Percentiles rank a stretch among this genome's conserved stretches.
Evolutionary conservation across 2,329 filamentous ascomycete species (phyloP).

Genomic region (Xylaria sp.): DNA sequence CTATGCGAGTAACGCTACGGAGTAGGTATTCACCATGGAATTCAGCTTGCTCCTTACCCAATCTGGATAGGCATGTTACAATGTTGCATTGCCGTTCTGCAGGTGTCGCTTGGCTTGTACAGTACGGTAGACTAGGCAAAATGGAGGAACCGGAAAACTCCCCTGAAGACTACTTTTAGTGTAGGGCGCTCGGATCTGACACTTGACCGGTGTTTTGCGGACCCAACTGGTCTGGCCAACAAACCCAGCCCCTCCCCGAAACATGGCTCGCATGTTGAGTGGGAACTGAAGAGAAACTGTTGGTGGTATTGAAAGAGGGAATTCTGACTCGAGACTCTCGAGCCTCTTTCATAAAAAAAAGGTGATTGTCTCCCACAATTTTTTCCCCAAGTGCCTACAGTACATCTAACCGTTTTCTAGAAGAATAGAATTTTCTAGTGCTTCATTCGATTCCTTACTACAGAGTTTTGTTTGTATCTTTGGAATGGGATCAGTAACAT

Average conservation of each 20-base stretch:
- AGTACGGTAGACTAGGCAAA: background rate
- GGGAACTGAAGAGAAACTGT: background rate
- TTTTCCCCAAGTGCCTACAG: too few relatives aligned
- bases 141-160: background rate
- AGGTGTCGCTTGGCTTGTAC: constrained; percentile 2
- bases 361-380: background rate
- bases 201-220: constrained; percentile 15
- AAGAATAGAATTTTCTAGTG: background rate
- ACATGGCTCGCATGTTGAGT: constrained; percentile 20
- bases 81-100: background rate
- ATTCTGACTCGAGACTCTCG: constrained; percentile 21
- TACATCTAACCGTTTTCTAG: too few relatives aligned
- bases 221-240: constrained; percentile 19
- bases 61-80: background rate
- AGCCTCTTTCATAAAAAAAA: background rate
- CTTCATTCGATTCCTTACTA: background rate
- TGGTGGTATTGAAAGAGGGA: background rate
- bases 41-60: background rate
- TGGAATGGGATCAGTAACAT: background rate
- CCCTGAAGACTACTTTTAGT: constrained; percentile 11
- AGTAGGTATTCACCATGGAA: background rate
- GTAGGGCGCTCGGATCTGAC: constrained; percentile 22
- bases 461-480: background rate
- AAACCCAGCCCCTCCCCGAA: constrained; percentile 23
- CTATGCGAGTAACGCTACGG: background rate